Percentiles rank a stretch among this genome's conserved stretches.
These are phyloP conservation scores for Boehmeria nivea DNA, from an alignment of 306 rosid species.

Conservation along the genomic window DNA sequence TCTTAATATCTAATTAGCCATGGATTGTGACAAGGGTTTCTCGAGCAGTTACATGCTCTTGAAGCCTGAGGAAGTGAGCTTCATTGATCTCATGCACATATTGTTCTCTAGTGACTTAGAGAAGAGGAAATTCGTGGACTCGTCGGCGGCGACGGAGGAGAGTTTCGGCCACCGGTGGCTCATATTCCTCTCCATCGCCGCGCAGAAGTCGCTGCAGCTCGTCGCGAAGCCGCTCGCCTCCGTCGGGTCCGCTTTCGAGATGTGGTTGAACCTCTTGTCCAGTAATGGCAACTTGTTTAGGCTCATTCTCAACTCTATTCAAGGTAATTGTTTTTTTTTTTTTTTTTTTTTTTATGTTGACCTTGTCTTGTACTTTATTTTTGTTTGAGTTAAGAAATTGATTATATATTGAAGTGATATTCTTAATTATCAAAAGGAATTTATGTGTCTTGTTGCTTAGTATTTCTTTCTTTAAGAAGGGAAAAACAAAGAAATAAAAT, in stretches of 20 bases:
- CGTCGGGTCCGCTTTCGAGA: conserved; percentile 40
- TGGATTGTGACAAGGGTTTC: conserved; percentile 40
- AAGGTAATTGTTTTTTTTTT: conserved; percentile 31
- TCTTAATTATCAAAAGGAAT: too few species aligned
- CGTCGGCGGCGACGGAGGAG: conserved; percentile 19
- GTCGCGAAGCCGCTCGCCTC: conserved; percentile 36
- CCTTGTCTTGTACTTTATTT: neutral
- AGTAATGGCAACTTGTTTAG: conserved; percentile 29
- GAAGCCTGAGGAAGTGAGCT: conserved; percentile 46
- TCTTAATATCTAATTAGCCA: neutral
- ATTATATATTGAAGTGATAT: too few species aligned
- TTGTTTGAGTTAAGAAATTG: too few species aligned
- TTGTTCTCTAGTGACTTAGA: conserved; percentile 32
- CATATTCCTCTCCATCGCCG: conserved; percentile 43
- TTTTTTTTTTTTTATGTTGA: neutral
- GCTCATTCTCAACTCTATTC: conserved; percentile 31
- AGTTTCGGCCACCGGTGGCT: conserved; percentile 46
- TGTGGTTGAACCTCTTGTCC: conserved; percentile 35
- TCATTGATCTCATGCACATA: conserved; percentile 40
- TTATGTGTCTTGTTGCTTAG: too few species aligned
- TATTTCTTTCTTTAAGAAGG: too few species aligned
- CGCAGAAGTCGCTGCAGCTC: conserved; percentile 37
- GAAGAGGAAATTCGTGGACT: conserved; percentile 41
- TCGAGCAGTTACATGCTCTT: conserved; percentile 46
- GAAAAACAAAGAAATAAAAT: too few species aligned